phyloP scores from a whole-genome alignment of 345 rosid species.

The Alliaria petiolata region DNA sequence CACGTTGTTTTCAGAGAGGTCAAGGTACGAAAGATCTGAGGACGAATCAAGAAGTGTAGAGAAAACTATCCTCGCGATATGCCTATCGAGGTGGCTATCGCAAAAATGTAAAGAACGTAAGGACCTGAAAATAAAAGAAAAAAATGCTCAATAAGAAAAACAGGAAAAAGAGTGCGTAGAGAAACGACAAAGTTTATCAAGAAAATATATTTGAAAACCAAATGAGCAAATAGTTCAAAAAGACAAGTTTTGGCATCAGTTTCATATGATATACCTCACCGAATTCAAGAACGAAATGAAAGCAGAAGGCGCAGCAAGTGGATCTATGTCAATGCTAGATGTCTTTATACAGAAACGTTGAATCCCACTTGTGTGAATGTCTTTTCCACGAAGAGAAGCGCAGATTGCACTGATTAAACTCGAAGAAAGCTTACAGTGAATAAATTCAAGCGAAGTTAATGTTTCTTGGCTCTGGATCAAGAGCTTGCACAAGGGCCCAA shows the following conservation, averaged over 20 bases:
- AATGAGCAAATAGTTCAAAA: background rate
- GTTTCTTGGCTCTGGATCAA: slow-evolving; percentile 60
- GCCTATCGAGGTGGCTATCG: slow-evolving; percentile 45
- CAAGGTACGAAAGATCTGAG: slow-evolving; percentile 50
- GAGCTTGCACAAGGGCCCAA: slow-evolving; percentile 64
- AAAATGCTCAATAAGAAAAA: background rate
- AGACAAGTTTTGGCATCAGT: slow-evolving; percentile 10
- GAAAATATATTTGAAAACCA: background rate
- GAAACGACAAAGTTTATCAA: slow-evolving; percentile 2
- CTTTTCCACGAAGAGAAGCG: slow-evolving; percentile 37
- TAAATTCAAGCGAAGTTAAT: slow-evolving; percentile 62
- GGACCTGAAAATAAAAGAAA: slow-evolving; percentile 46
- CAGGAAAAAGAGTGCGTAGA: background rate
- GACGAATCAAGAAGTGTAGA: slow-evolving; percentile 57
- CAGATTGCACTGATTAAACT: slow-evolving; percentile 47
- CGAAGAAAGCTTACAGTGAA: slow-evolving; percentile 72
- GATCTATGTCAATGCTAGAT: slow-evolving; percentile 49
- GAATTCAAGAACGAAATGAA: slow-evolving; percentile 58
- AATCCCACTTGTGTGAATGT: slow-evolving; percentile 39
- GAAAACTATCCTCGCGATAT: slow-evolving; percentile 46
- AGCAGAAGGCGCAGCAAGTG: slow-evolving; percentile 38
- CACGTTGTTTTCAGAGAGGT: slow-evolving; percentile 84
- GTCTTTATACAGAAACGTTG: slow-evolving; percentile 50
- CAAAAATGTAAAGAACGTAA: slow-evolving; percentile 55
- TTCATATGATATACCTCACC: slow-evolving; percentile 49